A percentile compares a stretch with the other conserved stretches of the same genome.
Conservation (phyloP, 768 basidiomycete genomes). For the Calvatia gigantea region DNA sequence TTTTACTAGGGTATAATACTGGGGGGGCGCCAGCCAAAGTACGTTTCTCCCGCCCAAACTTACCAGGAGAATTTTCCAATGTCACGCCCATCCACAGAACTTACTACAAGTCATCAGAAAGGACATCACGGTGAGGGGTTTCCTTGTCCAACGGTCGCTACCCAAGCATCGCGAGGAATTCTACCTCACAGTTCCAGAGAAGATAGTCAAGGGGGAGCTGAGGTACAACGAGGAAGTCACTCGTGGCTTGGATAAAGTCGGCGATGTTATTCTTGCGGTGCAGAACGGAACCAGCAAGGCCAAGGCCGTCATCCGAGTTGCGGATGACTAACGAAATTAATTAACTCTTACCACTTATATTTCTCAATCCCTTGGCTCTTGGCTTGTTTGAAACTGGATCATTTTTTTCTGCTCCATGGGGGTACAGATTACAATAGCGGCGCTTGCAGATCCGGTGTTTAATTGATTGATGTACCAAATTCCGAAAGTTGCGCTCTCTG, state of each 20-base stretch:
- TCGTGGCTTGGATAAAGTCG: conserved; percentile 38
- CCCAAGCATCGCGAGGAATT: conserved; percentile 32
- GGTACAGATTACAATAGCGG: too few species aligned
- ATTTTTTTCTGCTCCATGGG: too few species aligned
- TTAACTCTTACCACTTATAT: too few species aligned
- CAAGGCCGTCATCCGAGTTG: conserved; percentile 32
- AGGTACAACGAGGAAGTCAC: conserved; percentile 44
- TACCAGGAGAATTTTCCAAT: neutral
- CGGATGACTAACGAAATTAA: conserved; percentile 18
- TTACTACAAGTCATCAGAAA: conserved; percentile 32
- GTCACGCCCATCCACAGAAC: conserved; percentile 27
- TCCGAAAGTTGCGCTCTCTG: too few species aligned
- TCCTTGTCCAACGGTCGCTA: conserved; percentile 28
- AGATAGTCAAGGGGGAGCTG: conserved; percentile 37
- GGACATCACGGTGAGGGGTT: conserved; percentile 40
- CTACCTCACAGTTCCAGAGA: conserved; percentile 31
- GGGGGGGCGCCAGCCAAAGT: conserved; percentile 26
- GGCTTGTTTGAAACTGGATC: too few species aligned
- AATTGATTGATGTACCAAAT: too few species aligned
- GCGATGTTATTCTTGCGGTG: conserved; percentile 30
- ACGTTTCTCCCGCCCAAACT: neutral
- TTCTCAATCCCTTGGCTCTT: too few species aligned
- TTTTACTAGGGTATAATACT: conserved; percentile 28
- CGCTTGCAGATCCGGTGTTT: too few species aligned
- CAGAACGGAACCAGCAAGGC: conserved; percentile 33